A percentile compares a stretch with the other conserved stretches of the same genome.
phyloP scores from a whole-genome alignment of 768 basidiomycete genomes.

The Paxillus rubicundulus region DNA sequence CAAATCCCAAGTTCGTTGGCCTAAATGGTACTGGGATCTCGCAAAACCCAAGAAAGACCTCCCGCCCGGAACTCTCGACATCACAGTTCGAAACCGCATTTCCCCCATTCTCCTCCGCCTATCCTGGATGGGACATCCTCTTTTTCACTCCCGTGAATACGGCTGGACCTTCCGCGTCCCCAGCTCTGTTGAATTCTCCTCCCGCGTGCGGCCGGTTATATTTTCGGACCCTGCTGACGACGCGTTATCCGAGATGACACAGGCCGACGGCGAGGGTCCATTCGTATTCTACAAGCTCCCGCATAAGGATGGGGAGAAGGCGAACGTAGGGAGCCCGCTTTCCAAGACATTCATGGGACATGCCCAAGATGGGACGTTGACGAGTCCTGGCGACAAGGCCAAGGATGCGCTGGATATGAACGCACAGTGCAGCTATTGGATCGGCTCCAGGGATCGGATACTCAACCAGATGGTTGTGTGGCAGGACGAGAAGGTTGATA shows the following conservation, averaged over 20 bases:
- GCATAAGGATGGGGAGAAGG: slow-evolving; percentile 91
- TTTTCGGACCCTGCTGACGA: slow-evolving; percentile 69
- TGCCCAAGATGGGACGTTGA: slow-evolving; percentile 82
- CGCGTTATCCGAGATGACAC: slow-evolving; percentile 45
- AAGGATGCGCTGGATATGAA: slow-evolving; percentile 87
- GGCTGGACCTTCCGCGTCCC: slow-evolving; percentile 91
- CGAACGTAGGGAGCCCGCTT: slow-evolving; percentile 93
- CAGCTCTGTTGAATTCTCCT: slow-evolving; percentile 39
- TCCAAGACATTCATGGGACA: slow-evolving; percentile 87
- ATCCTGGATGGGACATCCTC: slow-evolving; percentile 83
- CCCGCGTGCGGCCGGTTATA: slow-evolving; percentile 44
- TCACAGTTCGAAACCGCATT: slow-evolving; percentile 80
- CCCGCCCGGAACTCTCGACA: slow-evolving; percentile 72
- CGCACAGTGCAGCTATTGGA: slow-evolving; percentile 96
- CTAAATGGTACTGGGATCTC: slow-evolving; percentile 96
- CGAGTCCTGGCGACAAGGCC: slow-evolving; percentile 78
- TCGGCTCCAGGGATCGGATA: slow-evolving; percentile 88
- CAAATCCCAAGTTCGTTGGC: slow-evolving; percentile 69
- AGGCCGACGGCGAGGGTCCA: slow-evolving; percentile 37
- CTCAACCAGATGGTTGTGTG: slow-evolving; percentile 91
- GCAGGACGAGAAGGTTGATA: slow-evolving; percentile 50
- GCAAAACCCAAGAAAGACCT: slow-evolving; percentile 66
- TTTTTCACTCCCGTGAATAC: slow-evolving; percentile 81
- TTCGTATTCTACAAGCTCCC: slow-evolving; percentile 88
- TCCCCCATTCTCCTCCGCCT: slow-evolving; percentile 84